A percentile compares a stretch with the other conserved stretches of the same genome.
These are phyloP conservation scores for Globisporangium middletonii DNA, from an alignment of 352 stramenopile genomes.

Conservation along the genomic window DNA sequence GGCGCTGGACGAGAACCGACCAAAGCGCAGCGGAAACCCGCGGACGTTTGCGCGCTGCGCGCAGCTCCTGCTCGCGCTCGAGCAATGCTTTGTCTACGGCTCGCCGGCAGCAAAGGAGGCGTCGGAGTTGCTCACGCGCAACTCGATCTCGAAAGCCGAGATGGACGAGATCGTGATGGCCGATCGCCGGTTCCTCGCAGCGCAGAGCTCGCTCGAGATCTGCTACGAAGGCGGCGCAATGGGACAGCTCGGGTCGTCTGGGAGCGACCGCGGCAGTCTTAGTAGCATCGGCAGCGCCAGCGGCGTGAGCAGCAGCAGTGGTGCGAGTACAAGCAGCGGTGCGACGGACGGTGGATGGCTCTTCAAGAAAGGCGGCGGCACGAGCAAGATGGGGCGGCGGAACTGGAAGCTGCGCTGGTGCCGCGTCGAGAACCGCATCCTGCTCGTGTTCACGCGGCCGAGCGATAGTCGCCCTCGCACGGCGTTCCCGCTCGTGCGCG, in stretches of 20 bases:
- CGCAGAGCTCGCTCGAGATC: constrained; percentile 34
- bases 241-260: background rate
- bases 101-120: constrained; percentile 51
- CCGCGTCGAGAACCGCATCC: constrained; percentile 64
- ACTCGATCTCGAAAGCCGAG: constrained; percentile 61
- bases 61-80: constrained; percentile 61
- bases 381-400: constrained; percentile 59
- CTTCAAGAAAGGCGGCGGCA: constrained; percentile 79
- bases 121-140: constrained; percentile 42
- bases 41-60: constrained; percentile 69
- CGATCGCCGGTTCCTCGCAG: constrained; percentile 68
- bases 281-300: constrained; percentile 1
- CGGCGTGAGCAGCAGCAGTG: background rate
- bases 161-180: constrained; percentile 71
- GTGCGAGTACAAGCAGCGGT: constrained; percentile 2
- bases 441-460: constrained; percentile 59
- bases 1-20: constrained; percentile 69
- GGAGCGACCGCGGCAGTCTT: background rate
- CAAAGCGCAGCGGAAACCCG: constrained; percentile 55
- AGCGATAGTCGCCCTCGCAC: constrained; percentile 48
- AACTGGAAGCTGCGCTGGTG: constrained; percentile 80
- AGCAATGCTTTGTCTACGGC: constrained; percentile 80
- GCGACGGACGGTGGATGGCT: constrained; percentile 39
- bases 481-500: constrained; percentile 57
- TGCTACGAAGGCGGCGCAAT: constrained; percentile 6